Conservation (phyloP, 768 basidiomycete genomes). For the Lactarius sp. region DNA sequence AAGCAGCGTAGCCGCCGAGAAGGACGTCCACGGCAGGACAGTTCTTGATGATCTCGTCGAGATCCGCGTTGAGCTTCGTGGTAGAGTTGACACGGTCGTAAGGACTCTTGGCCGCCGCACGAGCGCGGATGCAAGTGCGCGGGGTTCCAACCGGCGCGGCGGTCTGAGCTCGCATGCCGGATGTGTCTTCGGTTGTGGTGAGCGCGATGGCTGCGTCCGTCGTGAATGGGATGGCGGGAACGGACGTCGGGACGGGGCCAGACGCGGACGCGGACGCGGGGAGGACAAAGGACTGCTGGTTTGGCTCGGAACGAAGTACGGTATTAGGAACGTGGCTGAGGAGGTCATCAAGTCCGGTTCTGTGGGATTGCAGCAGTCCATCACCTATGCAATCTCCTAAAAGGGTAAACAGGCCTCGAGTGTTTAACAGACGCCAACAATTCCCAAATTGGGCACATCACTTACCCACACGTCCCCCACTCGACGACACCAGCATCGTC, state of each 20-base stretch:
- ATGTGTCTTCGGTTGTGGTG: not conserved
- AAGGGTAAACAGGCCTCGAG: not conserved
- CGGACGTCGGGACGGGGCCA: not conserved
- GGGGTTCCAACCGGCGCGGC: not conserved
- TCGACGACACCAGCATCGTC: not conserved
- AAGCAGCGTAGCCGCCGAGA: conserved; percentile 28
- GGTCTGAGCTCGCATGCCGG: not conserved
- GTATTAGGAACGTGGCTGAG: conserved; percentile 16
- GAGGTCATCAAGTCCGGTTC: conserved; percentile 9
- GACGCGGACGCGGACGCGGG: not conserved
- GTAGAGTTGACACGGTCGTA: conserved; percentile 7
- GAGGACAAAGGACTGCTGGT: conserved; percentile 10
- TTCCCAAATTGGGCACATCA: conserved; percentile 3
- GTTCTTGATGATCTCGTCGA: conserved; percentile 14
- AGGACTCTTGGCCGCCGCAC: not conserved
- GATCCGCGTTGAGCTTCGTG: not conserved
- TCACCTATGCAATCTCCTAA: conserved; percentile 8
- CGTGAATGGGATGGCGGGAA: not conserved
- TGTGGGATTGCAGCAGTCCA: not conserved
- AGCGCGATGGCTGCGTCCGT: not conserved
- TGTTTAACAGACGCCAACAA: conserved; percentile 11
- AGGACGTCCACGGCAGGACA: conserved; percentile 23
- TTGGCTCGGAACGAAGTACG: not conserved
- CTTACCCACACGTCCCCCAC: not conserved
- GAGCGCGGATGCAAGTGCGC: conserved; percentile 4